A percentile compares a stretch with the other conserved stretches of the same genome.
These are phyloP conservation scores for Dryas integrifolia DNA, from an alignment of 331 rosid genomes.

Conservation along the genomic window DNA sequence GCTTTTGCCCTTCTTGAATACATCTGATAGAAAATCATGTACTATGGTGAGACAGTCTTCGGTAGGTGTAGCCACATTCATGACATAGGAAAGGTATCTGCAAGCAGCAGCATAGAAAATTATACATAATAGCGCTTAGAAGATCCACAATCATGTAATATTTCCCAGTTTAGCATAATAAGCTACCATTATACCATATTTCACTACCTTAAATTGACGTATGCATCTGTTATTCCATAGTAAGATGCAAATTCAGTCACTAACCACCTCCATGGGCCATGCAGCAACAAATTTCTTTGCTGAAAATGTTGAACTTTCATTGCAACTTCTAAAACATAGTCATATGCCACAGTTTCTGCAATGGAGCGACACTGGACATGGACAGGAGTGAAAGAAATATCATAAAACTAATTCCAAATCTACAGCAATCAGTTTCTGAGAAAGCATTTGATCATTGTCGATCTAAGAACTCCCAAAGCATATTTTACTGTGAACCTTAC, in stretches of 20 bases:
- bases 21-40: conserved; percentile 28
- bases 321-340: conserved; percentile 35
- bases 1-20: conserved; percentile 18
- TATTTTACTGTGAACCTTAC: no score
- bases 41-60: conserved; percentile 31
- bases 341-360: conserved; percentile 39
- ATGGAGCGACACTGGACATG: conserved; percentile 26
- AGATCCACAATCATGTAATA: background rate
- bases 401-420: background rate
- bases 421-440: background rate
- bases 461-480: background rate
- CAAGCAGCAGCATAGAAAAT: background rate
- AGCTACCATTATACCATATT: background rate
- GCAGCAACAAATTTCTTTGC: conserved; percentile 28
- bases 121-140: background rate
- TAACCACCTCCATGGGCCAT: conserved; percentile 40
- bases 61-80: conserved; percentile 48
- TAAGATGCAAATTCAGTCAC: conserved; percentile 31
- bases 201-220: conserved; percentile 34
- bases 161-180: background rate
- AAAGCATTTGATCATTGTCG: background rate
- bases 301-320: conserved; percentile 34
- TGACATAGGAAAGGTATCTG: conserved; percentile 36
- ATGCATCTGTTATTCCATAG: conserved; percentile 35
- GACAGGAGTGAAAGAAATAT: background rate